Evolutionary conservation across 495 filamentous ascomycete species (phyloP).

Genomic region (Symbiotaphrina buchneri): DNA sequence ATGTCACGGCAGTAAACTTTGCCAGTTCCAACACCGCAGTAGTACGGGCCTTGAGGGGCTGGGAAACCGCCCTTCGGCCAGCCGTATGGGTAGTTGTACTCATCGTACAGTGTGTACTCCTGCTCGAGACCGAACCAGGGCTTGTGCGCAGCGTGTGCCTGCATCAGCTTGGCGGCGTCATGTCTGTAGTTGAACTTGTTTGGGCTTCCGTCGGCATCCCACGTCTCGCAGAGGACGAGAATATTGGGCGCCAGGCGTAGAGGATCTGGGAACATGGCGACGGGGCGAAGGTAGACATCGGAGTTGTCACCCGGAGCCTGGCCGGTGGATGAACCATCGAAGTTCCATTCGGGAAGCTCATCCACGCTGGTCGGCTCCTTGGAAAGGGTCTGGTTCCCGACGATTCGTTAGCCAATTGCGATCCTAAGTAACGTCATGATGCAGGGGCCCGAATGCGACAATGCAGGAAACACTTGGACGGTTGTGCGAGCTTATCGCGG

Average conservation of each 20-base stretch:
- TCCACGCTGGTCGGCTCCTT: slow-evolving; percentile 38
- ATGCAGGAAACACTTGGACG: not conserved
- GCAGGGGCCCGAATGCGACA: not conserved
- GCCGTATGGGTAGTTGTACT: slow-evolving; percentile 71
- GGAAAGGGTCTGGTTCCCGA: slow-evolving; percentile 45
- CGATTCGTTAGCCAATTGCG: slow-evolving; percentile 8
- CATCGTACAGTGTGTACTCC: slow-evolving; percentile 85
- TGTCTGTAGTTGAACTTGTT: slow-evolving; percentile 98
- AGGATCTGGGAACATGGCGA: slow-evolving; percentile 78
- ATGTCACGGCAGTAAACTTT: slow-evolving; percentile 97
- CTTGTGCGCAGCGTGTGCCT: slow-evolving; percentile 55
- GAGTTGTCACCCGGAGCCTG: slow-evolving; percentile 94
- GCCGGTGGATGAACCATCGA: slow-evolving; percentile 86
- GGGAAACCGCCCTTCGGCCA: slow-evolving; percentile 95
- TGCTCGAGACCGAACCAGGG: slow-evolving; percentile 99
- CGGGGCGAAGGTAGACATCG: slow-evolving; percentile 89
- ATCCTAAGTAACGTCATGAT: slow-evolving; percentile 1
- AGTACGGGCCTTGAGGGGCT: slow-evolving; percentile 93
- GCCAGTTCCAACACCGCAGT: slow-evolving; percentile 94
- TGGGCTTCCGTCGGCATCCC: slow-evolving; percentile 86
- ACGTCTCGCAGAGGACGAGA: slow-evolving; percentile 85
- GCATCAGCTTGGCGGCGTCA: slow-evolving; percentile 72
- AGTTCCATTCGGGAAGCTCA: slow-evolving; percentile 97
- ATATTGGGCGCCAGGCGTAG: slow-evolving; percentile 73
- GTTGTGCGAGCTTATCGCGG: not conserved